Conservation (phyloP, 2,329 filamentous ascomycete species). For the Fusarium chlamydosporum region DNA sequence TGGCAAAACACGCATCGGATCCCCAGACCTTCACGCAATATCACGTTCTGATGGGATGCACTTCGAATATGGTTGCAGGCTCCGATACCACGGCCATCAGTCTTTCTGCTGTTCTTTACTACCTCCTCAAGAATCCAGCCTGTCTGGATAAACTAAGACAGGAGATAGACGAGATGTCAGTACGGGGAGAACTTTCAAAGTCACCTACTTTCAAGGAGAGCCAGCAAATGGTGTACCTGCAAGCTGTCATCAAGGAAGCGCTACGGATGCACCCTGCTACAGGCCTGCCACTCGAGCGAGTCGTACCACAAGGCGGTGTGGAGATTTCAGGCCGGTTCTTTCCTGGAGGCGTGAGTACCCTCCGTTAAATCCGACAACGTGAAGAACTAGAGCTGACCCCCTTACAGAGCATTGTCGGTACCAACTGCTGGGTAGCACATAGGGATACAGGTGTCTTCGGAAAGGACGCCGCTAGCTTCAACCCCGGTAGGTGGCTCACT, state of each 20-base stretch:
- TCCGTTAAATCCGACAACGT: too few species aligned
- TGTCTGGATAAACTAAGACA: slow-evolving; percentile 19
- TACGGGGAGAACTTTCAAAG: slow-evolving; percentile 15
- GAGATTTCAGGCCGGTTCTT: slow-evolving; percentile 39
- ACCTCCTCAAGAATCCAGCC: slow-evolving; percentile 28
- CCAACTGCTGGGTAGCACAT: slow-evolving; percentile 48
- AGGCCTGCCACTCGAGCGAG: slow-evolving; percentile 36
- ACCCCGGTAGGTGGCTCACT: slow-evolving; percentile 39
- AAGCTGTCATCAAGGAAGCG: slow-evolving; percentile 44
- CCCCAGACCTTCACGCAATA: slow-evolving; percentile 37
- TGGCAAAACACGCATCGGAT: slow-evolving; percentile 32
- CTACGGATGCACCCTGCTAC: slow-evolving; percentile 45
- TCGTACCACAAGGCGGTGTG: slow-evolving; percentile 40
- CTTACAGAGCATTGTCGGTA: slow-evolving; percentile 37
- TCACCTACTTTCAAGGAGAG: slow-evolving; percentile 38
- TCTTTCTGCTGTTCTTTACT: slow-evolving; percentile 41
- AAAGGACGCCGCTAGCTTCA: slow-evolving; percentile 34
- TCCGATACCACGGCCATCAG: slow-evolving; percentile 48
- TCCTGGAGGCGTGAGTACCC: slow-evolving; percentile 35
- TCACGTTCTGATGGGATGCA: slow-evolving; percentile 42
- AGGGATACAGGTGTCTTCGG: slow-evolving; percentile 38
- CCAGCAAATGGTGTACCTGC: slow-evolving; percentile 42
- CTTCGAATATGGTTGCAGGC: slow-evolving; percentile 45
- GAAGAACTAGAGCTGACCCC: too few species aligned
- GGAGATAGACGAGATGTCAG: slow-evolving; percentile 20